These are phyloP conservation scores for Cyamopsis tetragonoloba DNA, from an alignment of 306 rosid genomes.

Conservation along the genomic window DNA sequence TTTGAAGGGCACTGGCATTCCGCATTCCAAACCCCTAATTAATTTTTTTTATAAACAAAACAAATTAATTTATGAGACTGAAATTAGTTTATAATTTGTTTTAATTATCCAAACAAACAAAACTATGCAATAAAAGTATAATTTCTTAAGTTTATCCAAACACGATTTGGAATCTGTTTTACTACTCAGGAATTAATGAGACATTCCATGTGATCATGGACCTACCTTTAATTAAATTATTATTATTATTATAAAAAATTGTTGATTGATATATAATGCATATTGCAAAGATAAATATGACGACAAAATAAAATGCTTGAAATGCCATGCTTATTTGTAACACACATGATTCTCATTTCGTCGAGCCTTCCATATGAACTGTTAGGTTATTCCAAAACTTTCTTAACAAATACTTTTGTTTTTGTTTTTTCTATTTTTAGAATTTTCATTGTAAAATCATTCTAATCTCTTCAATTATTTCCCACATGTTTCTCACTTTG, in stretches of 20 bases:
- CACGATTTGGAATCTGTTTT: no score
- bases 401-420: background rate
- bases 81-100: no score
- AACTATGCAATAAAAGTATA: no score
- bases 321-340: background rate
- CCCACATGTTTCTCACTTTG: background rate
- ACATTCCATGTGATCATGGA: constrained; percentile 64
- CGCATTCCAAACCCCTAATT: no score
- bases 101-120: no score
- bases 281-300: constrained; percentile 27
- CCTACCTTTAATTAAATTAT: constrained; percentile 25
- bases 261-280: constrained; percentile 37
- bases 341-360: constrained; percentile 36
- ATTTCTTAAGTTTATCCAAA: background rate
- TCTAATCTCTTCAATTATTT: background rate
- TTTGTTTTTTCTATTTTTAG: background rate
- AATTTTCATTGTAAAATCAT: background rate
- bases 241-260: no score
- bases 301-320: constrained; percentile 27
- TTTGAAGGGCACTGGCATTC: no score
- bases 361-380: constrained; percentile 36
- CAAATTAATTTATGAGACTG: no score
- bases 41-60: no score
- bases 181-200: no score
- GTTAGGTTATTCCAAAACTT: background rate